Conservation (phyloP, 192 early-diverging fungal species). For the Paraglomus brasilianum region DNA sequence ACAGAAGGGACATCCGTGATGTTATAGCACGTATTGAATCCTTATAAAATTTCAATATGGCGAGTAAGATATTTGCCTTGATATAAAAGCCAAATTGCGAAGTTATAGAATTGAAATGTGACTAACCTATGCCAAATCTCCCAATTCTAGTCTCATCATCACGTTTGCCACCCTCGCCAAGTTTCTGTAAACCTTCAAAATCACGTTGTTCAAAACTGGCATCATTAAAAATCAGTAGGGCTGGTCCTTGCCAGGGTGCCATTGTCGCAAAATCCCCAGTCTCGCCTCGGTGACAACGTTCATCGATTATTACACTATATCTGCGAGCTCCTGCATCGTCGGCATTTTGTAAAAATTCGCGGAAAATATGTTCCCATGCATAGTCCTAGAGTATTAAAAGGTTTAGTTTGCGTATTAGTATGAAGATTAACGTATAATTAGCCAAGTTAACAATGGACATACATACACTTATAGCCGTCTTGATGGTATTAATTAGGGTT, state of each 20-base stretch:
- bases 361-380: conserved; percentile 29
- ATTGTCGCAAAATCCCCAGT: conserved; percentile 9
- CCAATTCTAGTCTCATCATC: conserved; percentile 10
- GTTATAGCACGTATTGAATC: conserved; percentile 26
- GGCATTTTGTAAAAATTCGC: conserved; percentile 43
- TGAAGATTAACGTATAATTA: too few species aligned
- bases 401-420: too few species aligned
- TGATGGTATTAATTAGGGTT: too few species aligned
- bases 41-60: too few species aligned
- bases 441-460: too few species aligned
- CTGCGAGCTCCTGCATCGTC: conserved; percentile 22
- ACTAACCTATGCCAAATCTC: conserved; percentile 16
- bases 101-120: too few species aligned
- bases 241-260: conserved; percentile 33
- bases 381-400: conserved; percentile 41
- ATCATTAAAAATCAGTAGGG: conserved; percentile 33
- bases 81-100: too few species aligned
- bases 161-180: conserved; percentile 34
- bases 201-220: conserved; percentile 28
- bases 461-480: too few species aligned
- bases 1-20: conserved; percentile 31
- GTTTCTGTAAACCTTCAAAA: conserved; percentile 27
- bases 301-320: background rate
- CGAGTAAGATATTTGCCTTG: too few species aligned
- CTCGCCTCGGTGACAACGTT: background rate